phyloP scores from a whole-genome alignment of 345 rosid genomes.

The Hibiscus trionum region DNA sequence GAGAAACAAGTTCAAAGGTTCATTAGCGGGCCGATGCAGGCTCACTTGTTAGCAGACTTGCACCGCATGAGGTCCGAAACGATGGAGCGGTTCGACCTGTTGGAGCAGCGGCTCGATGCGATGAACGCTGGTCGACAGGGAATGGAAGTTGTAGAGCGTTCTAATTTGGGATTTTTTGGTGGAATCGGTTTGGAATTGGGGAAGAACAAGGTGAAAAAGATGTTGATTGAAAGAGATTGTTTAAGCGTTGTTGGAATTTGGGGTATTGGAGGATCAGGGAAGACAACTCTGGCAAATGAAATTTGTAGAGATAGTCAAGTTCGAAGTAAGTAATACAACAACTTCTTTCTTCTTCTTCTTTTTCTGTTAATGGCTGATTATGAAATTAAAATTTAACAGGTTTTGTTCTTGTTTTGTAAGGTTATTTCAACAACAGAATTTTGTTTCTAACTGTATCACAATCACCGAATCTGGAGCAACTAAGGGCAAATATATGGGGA shows the following conservation, averaged over 20 bases:
- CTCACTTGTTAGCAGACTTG: conserved; percentile 56
- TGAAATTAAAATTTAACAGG: neutral
- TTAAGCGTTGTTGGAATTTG: conserved; percentile 42
- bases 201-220: conserved; percentile 63
- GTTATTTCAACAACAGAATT: conserved; percentile 39
- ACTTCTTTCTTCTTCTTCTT: neutral
- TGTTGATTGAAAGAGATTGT: conserved; percentile 40
- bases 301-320: conserved; percentile 53
- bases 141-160: conserved; percentile 35
- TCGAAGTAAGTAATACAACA: conserved; percentile 29
- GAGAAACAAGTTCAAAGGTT: conserved; percentile 42
- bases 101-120: conserved; percentile 44
- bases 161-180: conserved; percentile 27
- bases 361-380: neutral
- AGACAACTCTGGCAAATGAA: conserved; percentile 76
- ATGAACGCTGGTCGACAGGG: conserved; percentile 21
- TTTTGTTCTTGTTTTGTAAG: conserved; percentile 26
- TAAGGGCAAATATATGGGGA: conserved; percentile 35
- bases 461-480: conserved; percentile 54
- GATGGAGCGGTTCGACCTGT: conserved; percentile 42
- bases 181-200: conserved; percentile 54
- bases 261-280: conserved; percentile 91
- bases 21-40: conserved; percentile 31
- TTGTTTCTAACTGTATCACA: conserved; percentile 78
- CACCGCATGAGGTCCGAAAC: conserved; percentile 38